Percentiles rank a stretch among this genome's conserved stretches.
phyloP scores from a whole-genome alignment of 176 grass and related monocot genomes.

The Saccharum officinarum region DNA sequence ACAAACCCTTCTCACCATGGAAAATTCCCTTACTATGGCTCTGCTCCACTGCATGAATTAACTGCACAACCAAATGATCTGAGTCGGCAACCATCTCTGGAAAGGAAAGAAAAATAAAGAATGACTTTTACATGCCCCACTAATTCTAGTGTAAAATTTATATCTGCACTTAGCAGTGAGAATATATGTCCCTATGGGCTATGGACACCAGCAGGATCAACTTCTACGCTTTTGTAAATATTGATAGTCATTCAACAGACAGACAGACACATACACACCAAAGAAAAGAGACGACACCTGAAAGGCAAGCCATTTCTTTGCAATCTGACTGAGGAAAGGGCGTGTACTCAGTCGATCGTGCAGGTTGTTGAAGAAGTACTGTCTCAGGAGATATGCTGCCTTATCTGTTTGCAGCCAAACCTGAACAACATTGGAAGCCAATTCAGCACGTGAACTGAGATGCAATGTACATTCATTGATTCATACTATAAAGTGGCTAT shows the following conservation, averaged over 20 bases:
- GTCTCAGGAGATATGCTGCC: constrained; percentile 92
- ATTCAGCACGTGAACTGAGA: constrained; percentile 29
- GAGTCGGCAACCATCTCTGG: constrained; percentile 77
- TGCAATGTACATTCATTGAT: background rate
- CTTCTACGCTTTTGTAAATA: background rate
- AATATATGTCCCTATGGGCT: constrained; percentile 1
- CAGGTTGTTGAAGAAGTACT: constrained; percentile 88
- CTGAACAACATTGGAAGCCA: constrained; percentile 39
- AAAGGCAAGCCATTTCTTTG: constrained; percentile 99
- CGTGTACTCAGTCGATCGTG: constrained; percentile 85
- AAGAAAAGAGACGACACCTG: constrained; percentile 46
- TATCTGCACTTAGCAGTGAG: background rate
- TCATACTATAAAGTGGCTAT: background rate
- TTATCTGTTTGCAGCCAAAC: constrained; percentile 98
- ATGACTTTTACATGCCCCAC: constrained; percentile 41
- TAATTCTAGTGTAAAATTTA: constrained; percentile 15
- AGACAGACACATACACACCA: background rate
- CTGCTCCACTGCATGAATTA: constrained; percentile 98
- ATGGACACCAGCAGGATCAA: background rate
- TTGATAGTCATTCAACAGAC: background rate
- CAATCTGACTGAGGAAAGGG: constrained; percentile 93
- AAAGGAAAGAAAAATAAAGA: constrained; percentile 34
- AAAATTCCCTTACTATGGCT: constrained; percentile 98
- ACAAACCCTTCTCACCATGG: constrained; percentile 75
- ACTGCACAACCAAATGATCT: constrained; percentile 95